Conservation (phyloP, 495 filamentous ascomycete genomes). For the Melanomma pulvis-pyrius region DNA sequence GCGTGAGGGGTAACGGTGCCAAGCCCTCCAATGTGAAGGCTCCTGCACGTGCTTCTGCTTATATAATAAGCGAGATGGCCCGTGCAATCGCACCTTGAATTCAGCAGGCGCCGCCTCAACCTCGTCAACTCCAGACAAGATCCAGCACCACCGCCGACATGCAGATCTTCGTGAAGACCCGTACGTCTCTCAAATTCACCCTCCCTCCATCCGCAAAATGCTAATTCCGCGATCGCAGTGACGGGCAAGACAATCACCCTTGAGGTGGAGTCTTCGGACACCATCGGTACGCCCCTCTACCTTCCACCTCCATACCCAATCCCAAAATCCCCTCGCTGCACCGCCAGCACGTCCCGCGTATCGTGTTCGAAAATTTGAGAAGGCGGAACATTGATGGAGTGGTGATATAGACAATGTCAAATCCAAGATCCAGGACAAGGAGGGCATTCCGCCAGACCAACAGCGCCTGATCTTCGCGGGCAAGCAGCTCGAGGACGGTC, state of each 20-base stretch:
- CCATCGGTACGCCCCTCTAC: slow-evolving; percentile 69
- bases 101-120: neutral
- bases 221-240: slow-evolving; percentile 76
- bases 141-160: slow-evolving; percentile 27
- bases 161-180: slow-evolving; percentile 50
- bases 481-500: slow-evolving; percentile 99
- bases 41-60: neutral
- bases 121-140: slow-evolving; percentile 27
- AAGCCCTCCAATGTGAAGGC: slow-evolving; percentile 33
- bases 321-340: neutral
- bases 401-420: slow-evolving; percentile 46
- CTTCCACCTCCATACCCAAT: neutral
- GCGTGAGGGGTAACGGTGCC: too few species aligned
- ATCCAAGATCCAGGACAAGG: slow-evolving; percentile 87
- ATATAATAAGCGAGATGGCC: slow-evolving; percentile 1
- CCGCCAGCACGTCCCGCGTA: neutral
- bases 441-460: slow-evolving; percentile 98
- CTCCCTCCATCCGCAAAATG: slow-evolving; percentile 34
- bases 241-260: slow-evolving; percentile 98
- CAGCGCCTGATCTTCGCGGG: slow-evolving; percentile 99
- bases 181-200: slow-evolving; percentile 38
- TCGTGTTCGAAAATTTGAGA: neutral
- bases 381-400: slow-evolving; percentile 3
- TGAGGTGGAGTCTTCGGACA: slow-evolving; percentile 98
- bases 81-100: slow-evolving; percentile 13